Conservation (phyloP, 768 basidiomycete genomes). For the Hemileccinum rubropunctum region DNA sequence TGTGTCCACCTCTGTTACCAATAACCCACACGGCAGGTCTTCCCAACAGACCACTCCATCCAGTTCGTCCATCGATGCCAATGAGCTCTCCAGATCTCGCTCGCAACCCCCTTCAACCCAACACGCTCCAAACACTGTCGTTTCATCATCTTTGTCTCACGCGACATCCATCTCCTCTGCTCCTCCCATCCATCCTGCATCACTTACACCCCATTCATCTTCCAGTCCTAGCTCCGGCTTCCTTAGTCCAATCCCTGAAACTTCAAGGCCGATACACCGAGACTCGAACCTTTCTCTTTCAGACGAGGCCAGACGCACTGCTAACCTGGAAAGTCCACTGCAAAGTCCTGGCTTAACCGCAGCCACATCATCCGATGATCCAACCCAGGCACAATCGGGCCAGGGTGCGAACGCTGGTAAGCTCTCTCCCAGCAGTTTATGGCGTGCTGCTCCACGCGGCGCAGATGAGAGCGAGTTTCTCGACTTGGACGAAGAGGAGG, state of each 20-base stretch:
- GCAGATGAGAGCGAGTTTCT: constrained; percentile 56
- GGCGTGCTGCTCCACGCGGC: constrained; percentile 6
- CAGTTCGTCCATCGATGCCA: not conserved
- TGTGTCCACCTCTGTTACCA: constrained; percentile 2
- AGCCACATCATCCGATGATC: not conserved
- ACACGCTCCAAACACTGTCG: constrained; percentile 21
- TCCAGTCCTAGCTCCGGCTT: constrained; percentile 15
- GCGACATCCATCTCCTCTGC: constrained; percentile 15
- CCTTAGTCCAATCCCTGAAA: constrained; percentile 29
- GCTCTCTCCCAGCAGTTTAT: constrained; percentile 12
- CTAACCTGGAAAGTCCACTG: constrained; percentile 65
- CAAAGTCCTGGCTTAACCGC: constrained; percentile 42
- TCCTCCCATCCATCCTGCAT: constrained; percentile 10
- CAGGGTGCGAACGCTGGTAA: not conserved
- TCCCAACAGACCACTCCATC: constrained; percentile 8
- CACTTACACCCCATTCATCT: constrained; percentile 18
- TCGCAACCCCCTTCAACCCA: constrained; percentile 10
- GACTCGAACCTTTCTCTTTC: constrained; percentile 71
- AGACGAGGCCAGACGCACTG: constrained; percentile 73
- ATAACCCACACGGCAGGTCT: constrained; percentile 2
- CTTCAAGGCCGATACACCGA: constrained; percentile 44
- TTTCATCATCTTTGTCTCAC: constrained; percentile 7
- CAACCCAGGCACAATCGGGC: not conserved
- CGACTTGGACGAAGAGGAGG: constrained; percentile 50
- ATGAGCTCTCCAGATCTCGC: constrained; percentile 1